A percentile compares a stretch with the other conserved stretches of the same genome.
phyloP scores from a whole-genome alignment of 2,329 filamentous ascomycete genomes.

The Bertia moriformis region DNA sequence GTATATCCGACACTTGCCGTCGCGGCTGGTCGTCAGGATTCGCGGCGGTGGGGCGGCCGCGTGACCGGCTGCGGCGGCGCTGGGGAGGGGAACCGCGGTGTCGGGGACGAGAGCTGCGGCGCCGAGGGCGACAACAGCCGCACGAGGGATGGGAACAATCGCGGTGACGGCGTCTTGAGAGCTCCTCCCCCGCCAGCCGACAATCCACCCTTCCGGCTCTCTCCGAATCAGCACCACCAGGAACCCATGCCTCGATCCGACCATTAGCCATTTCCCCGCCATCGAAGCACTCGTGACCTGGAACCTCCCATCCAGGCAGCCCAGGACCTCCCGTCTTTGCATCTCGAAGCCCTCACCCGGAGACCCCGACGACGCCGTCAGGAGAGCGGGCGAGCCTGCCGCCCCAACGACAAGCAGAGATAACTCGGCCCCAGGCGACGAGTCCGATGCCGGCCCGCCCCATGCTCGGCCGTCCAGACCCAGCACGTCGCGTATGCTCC shows the following conservation, averaged over 20 bases:
- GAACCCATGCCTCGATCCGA: slow-evolving; percentile 38
- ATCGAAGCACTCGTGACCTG: slow-evolving; percentile 30
- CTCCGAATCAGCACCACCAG: slow-evolving; percentile 20
- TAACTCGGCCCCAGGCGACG: too few relatives aligned
- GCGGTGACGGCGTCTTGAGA: slow-evolving; percentile 53
- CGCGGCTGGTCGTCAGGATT: slow-evolving; percentile 61
- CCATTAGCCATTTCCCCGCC: slow-evolving; percentile 24
- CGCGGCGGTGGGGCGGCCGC: slow-evolving; percentile 18
- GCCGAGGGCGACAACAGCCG: too few relatives aligned
- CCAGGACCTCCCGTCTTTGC: slow-evolving; percentile 11
- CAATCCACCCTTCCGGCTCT: slow-evolving; percentile 11
- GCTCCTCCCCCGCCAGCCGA: slow-evolving; percentile 21
- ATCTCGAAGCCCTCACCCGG: too few relatives aligned
- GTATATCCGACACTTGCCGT: slow-evolving; percentile 61
- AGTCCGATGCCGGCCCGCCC: too few relatives aligned
- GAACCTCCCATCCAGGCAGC: slow-evolving; percentile 31
- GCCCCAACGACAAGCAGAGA: too few relatives aligned
- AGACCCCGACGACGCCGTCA: too few relatives aligned
- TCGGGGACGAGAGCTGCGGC: too few relatives aligned
- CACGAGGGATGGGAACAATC: slow-evolving; percentile 32
- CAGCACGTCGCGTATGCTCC: neutral
- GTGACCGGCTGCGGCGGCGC: slow-evolving; percentile 10
- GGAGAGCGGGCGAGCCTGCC: too few relatives aligned
- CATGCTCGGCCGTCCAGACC: too few relatives aligned
- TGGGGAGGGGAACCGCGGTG: slow-evolving; percentile 2